These are phyloP conservation scores for Hymenoscyphus scutula DNA, from an alignment of 2,329 filamentous ascomycete species.

Conservation along the genomic window DNA sequence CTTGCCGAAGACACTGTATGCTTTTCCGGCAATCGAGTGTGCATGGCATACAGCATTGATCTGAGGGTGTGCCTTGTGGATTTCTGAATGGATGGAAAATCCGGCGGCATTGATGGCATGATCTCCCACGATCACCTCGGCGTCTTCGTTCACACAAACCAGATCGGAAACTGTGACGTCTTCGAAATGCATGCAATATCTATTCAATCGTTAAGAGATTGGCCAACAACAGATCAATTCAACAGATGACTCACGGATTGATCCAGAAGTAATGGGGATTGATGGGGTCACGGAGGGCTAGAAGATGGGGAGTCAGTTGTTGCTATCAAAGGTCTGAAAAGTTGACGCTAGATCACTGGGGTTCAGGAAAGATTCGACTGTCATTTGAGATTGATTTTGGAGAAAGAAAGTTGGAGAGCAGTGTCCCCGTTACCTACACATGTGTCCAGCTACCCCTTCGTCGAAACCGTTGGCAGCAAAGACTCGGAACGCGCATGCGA, in stretches of 20 bases:
- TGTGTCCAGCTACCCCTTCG: conserved; percentile 39
- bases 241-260: conserved; percentile 41
- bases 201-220: conserved; percentile 41
- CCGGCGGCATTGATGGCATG: conserved; percentile 38
- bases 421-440: too few relatives aligned
- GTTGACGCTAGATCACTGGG: too few relatives aligned
- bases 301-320: conserved; percentile 19
- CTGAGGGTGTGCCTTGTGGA: conserved; percentile 15
- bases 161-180: conserved; percentile 45
- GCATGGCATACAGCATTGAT: conserved; percentile 20
- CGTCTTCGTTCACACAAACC: conserved; percentile 43
- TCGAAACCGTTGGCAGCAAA: conserved; percentile 43
- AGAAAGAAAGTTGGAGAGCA: too few relatives aligned
- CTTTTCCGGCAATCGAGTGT: conserved; percentile 18
- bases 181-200: conserved; percentile 13
- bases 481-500: conserved; percentile 45
- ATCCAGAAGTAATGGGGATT: conserved; percentile 27
- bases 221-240: conserved; percentile 63
- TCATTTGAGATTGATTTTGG: too few relatives aligned
- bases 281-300: conserved; percentile 23
- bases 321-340: too few relatives aligned
- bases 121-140: conserved; percentile 34
- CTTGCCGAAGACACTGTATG: conserved; percentile 19
- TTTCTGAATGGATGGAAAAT: conserved; percentile 22
- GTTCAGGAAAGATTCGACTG: too few relatives aligned